These are phyloP conservation scores for Brassica juncea DNA, from an alignment of 345 rosid genomes.

Conservation along the genomic window DNA sequence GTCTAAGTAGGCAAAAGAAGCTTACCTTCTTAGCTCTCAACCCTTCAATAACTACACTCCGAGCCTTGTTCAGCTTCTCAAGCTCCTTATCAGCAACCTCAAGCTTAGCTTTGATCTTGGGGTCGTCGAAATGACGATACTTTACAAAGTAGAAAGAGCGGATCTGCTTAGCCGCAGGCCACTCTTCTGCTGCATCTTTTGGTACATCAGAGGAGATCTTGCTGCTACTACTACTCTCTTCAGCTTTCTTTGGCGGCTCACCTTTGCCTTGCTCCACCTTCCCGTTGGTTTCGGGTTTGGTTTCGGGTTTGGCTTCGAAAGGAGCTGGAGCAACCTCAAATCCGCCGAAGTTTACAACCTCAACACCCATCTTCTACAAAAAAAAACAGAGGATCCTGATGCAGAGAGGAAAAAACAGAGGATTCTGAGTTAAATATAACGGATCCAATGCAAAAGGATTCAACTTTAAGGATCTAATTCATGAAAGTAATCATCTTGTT, in stretches of 20 bases:
- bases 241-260: slow-evolving; percentile 50
- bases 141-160: slow-evolving; percentile 65
- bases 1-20: background rate
- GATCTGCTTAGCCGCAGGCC: slow-evolving; percentile 75
- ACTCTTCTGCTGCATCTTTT: slow-evolving; percentile 70
- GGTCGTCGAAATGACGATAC: slow-evolving; percentile 57
- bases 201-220: slow-evolving; percentile 51
- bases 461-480: slow-evolving; percentile 24
- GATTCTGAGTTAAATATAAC: background rate
- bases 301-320: slow-evolving; percentile 47
- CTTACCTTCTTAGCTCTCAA: slow-evolving; percentile 69
- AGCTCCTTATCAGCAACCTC: slow-evolving; percentile 70
- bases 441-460: slow-evolving; percentile 27
- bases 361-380: slow-evolving; percentile 67
- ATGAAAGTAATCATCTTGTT: background rate
- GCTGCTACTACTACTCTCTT: slow-evolving; percentile 27
- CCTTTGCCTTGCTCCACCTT: slow-evolving; percentile 49
- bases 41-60: slow-evolving; percentile 46
- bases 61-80: slow-evolving; percentile 45
- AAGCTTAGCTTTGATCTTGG: slow-evolving; percentile 60
- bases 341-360: slow-evolving; percentile 56
- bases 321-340: slow-evolving; percentile 70
- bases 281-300: slow-evolving; percentile 55
- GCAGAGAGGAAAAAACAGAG: background rate
- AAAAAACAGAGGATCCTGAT: slow-evolving; percentile 33